Percentiles rank a stretch among this genome's conserved stretches.
Conservation (phyloP, 2,329 filamentous ascomycete genomes). For the Fusarium sp. region DNA sequence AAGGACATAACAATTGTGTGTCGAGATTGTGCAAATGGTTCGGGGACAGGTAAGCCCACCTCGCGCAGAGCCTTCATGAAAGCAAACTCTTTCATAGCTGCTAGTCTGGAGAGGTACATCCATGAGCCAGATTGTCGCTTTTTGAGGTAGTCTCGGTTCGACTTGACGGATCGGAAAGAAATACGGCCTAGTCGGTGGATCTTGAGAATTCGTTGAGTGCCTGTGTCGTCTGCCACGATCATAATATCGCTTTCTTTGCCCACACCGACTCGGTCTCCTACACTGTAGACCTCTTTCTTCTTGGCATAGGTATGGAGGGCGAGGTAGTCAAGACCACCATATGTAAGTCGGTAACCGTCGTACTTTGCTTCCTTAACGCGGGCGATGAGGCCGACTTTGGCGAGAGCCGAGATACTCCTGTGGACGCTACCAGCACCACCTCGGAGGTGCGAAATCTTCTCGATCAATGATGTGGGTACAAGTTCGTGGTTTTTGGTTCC, state of each 20-base stretch:
- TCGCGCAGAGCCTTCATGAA: conserved; percentile 90
- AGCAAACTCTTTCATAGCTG: conserved; percentile 92
- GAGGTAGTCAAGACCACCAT: conserved; percentile 97
- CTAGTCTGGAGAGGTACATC: conserved; percentile 97
- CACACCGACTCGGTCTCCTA: conserved; percentile 93
- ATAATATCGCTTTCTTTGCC: conserved; percentile 99
- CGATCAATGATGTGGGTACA: conserved; percentile 90
- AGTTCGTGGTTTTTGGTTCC: conserved; percentile 98
- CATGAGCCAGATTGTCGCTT: conserved; percentile 84
- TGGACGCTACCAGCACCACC: conserved; percentile 83
- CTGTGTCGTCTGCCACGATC: conserved; percentile 84
- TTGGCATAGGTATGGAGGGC: conserved; percentile 90
- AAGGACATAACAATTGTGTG: conserved; percentile 98
- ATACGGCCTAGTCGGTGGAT: conserved; percentile 96
- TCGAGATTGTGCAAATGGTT: conserved; percentile 87
- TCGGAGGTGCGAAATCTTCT: conserved; percentile 82
- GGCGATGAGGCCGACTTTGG: conserved; percentile 91
- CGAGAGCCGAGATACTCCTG: conserved; percentile 87
- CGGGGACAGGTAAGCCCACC: conserved; percentile 89
- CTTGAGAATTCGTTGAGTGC: conserved; percentile 86
- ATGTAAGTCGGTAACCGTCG: conserved; percentile 95
- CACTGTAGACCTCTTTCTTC: conserved; percentile 84
- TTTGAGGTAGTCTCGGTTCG: conserved; percentile 93
- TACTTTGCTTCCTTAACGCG: conserved; percentile 96
- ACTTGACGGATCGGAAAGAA: conserved; percentile 95